Evolutionary conservation across 108 stramenopile genomes (phyloP).

Genomic region (Stephanodiscus minutulus): DNA sequence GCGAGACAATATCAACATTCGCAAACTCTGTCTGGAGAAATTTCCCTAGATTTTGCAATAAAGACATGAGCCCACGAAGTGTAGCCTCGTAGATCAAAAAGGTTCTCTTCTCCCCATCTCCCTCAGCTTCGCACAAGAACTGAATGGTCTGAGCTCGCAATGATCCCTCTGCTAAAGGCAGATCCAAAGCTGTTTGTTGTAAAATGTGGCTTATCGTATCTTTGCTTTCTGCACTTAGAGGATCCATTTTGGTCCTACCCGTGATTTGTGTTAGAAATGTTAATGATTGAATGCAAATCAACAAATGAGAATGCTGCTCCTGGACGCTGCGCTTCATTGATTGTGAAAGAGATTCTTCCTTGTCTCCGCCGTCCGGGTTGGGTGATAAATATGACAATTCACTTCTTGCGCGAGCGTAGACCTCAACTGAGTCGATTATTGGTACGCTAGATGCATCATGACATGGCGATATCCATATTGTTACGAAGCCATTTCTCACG

Average conservation of each 20-base stretch:
- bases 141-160: conserved; percentile 40
- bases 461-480: conserved; percentile 58
- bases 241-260: conserved; percentile 10
- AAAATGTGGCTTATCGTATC: conserved; percentile 48
- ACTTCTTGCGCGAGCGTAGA: conserved; percentile 55
- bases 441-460: conserved; percentile 50
- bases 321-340: not conserved
- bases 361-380: not conserved
- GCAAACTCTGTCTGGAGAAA: conserved; percentile 27
- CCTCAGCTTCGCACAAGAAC: conserved; percentile 46
- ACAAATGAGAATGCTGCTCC: conserved; percentile 7
- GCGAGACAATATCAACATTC: conserved; percentile 18
- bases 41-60: conserved; percentile 25
- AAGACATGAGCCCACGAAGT: conserved; percentile 50
- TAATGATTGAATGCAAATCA: conserved; percentile 43
- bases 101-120: conserved; percentile 27
- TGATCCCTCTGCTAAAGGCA: conserved; percentile 21
- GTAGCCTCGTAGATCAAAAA: conserved; percentile 55
- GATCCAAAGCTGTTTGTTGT: conserved; percentile 53
- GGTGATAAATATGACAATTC: conserved; percentile 31
- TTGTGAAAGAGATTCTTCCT: not conserved
- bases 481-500: conserved; percentile 64
- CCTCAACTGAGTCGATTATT: conserved; percentile 76
- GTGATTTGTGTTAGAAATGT: conserved; percentile 39
- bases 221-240: conserved; percentile 9